Conservation (phyloP, 768 basidiomycete genomes). For the Russula dissimulans region DNA sequence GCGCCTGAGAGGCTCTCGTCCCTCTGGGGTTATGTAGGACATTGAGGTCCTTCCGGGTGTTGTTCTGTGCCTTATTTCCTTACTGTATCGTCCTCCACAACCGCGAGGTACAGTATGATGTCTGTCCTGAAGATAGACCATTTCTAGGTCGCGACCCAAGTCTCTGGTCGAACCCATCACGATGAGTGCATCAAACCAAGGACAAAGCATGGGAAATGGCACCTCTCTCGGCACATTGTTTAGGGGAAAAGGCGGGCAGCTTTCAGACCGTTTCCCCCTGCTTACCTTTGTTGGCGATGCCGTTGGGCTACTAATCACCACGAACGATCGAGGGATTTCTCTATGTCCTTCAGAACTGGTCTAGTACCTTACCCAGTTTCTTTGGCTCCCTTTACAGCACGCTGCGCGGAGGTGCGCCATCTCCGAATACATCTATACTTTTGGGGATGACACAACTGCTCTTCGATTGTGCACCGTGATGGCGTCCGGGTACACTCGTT, state of each 20-base stretch:
- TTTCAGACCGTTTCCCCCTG: background rate
- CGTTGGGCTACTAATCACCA: constrained; percentile 4
- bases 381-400: background rate
- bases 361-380: background rate
- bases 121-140: background rate
- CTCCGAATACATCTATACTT: background rate
- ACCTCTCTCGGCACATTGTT: background rate
- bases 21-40: constrained; percentile 4
- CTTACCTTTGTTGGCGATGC: background rate
- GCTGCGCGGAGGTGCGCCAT: background rate
- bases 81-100: background rate
- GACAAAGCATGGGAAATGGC: background rate
- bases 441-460: background rate
- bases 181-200: background rate
- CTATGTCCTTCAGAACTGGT: background rate
- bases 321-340: background rate
- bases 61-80: background rate
- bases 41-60: background rate
- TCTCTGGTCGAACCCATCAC: background rate
- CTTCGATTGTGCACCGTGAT: background rate
- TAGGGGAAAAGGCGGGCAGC: background rate
- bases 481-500: background rate
- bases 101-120: background rate
- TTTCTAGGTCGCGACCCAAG: background rate
- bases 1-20: background rate